These are phyloP conservation scores for Chaetomium tenue DNA, from an alignment of 495 filamentous ascomycete species.

Conservation along the genomic window DNA sequence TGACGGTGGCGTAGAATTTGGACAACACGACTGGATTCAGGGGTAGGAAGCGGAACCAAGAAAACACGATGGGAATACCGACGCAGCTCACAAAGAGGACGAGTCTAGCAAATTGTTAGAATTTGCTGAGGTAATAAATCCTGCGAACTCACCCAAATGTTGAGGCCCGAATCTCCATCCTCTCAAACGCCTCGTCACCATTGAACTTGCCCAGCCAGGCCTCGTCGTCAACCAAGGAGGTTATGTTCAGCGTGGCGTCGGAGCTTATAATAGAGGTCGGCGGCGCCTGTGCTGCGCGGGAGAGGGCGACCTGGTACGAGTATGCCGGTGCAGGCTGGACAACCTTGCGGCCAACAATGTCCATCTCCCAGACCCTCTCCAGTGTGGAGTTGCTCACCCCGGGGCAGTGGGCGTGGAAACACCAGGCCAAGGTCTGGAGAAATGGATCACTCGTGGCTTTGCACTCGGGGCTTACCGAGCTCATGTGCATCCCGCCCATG, in stretches of 20 bases:
- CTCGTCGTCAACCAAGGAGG: background rate
- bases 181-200: background rate
- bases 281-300: background rate
- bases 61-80: background rate
- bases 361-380: conserved; percentile 1
- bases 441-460: background rate
- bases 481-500: background rate
- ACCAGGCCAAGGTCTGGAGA: conserved; percentile 3
- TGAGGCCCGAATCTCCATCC: background rate
- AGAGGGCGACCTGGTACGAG: background rate
- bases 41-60: background rate
- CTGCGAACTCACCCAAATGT: background rate
- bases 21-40: background rate
- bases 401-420: background rate
- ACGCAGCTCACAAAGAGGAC: background rate
- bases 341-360: background rate
- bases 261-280: background rate
- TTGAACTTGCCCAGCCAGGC: background rate
- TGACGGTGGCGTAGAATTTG: background rate
- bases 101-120: background rate
- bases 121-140: too few relatives aligned
- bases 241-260: background rate
- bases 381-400: background rate
- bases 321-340: background rate
- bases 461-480: background rate